phyloP scores from a whole-genome alignment of 2,329 filamentous ascomycete genomes.

The Verticillium zaregamsianum region DNA sequence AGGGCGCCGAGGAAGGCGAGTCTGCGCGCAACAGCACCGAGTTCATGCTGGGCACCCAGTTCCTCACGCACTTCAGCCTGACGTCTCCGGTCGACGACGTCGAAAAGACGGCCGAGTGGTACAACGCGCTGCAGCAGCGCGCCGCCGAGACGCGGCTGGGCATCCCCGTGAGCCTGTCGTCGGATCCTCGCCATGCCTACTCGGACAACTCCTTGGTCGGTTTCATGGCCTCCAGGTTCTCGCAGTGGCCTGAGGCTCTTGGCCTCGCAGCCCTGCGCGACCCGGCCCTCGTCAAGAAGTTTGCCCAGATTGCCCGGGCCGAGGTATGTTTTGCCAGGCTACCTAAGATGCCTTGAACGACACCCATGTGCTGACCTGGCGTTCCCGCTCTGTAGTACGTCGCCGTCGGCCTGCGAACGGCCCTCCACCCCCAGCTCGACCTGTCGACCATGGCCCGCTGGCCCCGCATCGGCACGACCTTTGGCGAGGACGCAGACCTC shows the following conservation, averaged over 20 bases:
- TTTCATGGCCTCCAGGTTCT: constrained; percentile 34
- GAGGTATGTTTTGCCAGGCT: constrained; percentile 11
- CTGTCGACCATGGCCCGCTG: constrained; percentile 47
- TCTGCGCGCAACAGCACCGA: constrained; percentile 17
- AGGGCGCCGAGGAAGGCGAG: no score
- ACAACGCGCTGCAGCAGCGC: constrained; percentile 35
- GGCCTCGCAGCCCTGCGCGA: constrained; percentile 45
- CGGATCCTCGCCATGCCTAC: constrained; percentile 42
- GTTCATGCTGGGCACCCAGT: constrained; percentile 26
- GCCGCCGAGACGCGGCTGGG: constrained; percentile 41
- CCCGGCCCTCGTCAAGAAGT: constrained; percentile 35
- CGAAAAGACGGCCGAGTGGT: constrained; percentile 27
- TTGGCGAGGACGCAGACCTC: constrained; percentile 44
- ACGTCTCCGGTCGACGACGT: constrained; percentile 38
- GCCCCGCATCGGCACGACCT: constrained; percentile 39
- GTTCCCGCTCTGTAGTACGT: constrained; percentile 24
- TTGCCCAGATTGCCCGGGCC: constrained; percentile 44
- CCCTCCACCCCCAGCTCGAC: constrained; percentile 47
- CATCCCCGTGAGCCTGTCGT: constrained; percentile 43
- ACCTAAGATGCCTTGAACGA: no score
- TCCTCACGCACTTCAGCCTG: constrained; percentile 41
- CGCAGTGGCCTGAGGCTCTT: constrained; percentile 46
- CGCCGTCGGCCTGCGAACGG: constrained; percentile 36
- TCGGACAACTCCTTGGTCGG: constrained; percentile 39
- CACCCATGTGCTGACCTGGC: no score